A percentile compares a stretch with the other conserved stretches of the same genome.
phyloP scores from a whole-genome alignment of 129 eudicot genomes.

The Logfia minima region DNA sequence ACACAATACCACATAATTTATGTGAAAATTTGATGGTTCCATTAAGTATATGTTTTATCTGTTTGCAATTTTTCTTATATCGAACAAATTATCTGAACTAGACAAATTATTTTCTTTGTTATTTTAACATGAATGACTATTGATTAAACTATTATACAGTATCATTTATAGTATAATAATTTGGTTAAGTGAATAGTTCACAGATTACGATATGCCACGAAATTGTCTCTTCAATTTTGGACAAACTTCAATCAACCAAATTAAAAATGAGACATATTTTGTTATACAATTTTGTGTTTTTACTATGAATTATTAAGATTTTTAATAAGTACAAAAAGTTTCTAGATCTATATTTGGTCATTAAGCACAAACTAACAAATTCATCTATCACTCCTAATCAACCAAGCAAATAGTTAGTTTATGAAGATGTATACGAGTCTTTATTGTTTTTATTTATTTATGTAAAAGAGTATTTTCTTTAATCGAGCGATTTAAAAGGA shows the following conservation, averaged over 20 bases:
- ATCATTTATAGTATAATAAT: too few relatives aligned
- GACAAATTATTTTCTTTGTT: neutral
- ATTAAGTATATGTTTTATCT: too few relatives aligned
- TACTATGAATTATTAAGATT: neutral
- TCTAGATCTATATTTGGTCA: neutral
- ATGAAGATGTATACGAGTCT: neutral
- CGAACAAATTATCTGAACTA: neutral
- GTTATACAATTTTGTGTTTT: too few relatives aligned
- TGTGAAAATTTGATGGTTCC: neutral
- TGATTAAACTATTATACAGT: too few relatives aligned
- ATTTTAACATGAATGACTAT: too few relatives aligned
- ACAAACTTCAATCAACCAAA: slow-evolving; percentile 5
- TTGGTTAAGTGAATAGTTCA: neutral
- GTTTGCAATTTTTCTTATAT: neutral
- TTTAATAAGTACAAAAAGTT: neutral
- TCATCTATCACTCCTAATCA: neutral
- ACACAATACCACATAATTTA: neutral
- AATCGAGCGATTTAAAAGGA: too few relatives aligned
- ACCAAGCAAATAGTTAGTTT: neutral
- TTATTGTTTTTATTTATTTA: too few relatives aligned
- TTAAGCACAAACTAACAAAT: neutral
- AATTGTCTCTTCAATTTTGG: slow-evolving; percentile 9
- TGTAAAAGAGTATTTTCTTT: too few relatives aligned
- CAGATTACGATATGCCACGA: neutral
- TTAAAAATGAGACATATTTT: neutral